Evolutionary conservation across 148 eudicot species (phyloP).

Genomic region (Hydrangea macrophylla): DNA sequence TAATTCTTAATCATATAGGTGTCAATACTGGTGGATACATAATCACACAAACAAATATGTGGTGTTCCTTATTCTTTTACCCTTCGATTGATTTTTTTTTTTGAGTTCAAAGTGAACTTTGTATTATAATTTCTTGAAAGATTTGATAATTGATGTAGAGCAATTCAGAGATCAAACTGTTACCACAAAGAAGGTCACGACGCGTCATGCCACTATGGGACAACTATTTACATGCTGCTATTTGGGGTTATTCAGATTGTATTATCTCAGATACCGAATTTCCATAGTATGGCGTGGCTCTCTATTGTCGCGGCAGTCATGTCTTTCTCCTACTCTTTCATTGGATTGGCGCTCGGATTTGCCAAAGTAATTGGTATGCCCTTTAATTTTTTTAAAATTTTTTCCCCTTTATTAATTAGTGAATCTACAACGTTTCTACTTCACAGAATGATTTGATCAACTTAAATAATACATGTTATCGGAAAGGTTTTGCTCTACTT

Average conservation of each 20-base stretch:
- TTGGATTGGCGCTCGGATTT: constrained; percentile 53
- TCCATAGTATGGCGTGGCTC: constrained; percentile 73
- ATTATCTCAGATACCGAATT: constrained; percentile 62
- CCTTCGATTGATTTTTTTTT: background rate
- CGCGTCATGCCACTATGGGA: constrained; percentile 43
- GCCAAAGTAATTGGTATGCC: constrained; percentile 55
- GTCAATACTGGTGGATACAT: too few species aligned
- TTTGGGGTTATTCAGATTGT: constrained; percentile 55
- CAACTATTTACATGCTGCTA: constrained; percentile 36
- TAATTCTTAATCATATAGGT: too few species aligned
- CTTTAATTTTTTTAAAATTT: background rate
- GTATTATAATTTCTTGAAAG: background rate
- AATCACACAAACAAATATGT: background rate
- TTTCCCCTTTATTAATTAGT: background rate
- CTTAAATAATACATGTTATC: background rate
- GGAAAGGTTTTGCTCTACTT: too few species aligned
- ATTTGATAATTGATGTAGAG: constrained; percentile 30
- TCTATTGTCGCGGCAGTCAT: constrained; percentile 59
- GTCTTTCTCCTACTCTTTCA: constrained; percentile 60
- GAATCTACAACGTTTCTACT: background rate
- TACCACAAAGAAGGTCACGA: constrained; percentile 59
- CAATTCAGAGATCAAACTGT: constrained; percentile 60
- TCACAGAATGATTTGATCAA: background rate
- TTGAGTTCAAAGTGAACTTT: background rate
- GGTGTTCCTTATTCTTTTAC: background rate